phyloP scores from a whole-genome alignment of 495 filamentous ascomycete genomes.

The Oidiodendron maius region DNA sequence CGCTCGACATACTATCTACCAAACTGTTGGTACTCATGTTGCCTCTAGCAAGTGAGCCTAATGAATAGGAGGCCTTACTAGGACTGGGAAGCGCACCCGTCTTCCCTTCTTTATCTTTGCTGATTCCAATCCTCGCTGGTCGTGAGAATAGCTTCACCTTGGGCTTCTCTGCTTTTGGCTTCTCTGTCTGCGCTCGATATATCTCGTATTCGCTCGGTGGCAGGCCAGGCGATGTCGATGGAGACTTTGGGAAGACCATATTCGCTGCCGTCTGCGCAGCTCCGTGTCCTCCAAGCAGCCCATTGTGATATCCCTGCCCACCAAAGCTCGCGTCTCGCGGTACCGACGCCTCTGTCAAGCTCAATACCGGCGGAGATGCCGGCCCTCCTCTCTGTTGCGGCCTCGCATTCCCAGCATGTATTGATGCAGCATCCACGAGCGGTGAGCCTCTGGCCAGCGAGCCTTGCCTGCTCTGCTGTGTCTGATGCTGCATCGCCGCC shows the following conservation, averaged over 20 bases:
- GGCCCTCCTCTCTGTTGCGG: constrained; percentile 18
- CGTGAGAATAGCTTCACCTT: constrained; percentile 92
- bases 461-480: constrained; percentile 57
- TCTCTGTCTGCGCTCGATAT: constrained; percentile 42
- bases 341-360: constrained; percentile 46
- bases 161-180: constrained; percentile 69
- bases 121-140: constrained; percentile 75
- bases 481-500: constrained; percentile 73
- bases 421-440: constrained; percentile 29
- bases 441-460: constrained; percentile 59
- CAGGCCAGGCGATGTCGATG: constrained; percentile 40
- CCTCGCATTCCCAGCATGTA: constrained; percentile 7
- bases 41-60: constrained; percentile 46
- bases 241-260: constrained; percentile 71
- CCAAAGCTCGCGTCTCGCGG: constrained; percentile 48
- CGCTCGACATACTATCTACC: constrained; percentile 53
- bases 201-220: constrained; percentile 24
- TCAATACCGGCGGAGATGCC: constrained; percentile 47
- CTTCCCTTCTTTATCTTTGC: constrained; percentile 67
- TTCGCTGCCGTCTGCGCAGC: constrained; percentile 82
- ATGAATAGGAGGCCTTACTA: constrained; percentile 61
- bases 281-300: constrained; percentile 57
- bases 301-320: constrained; percentile 57
- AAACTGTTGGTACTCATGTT: constrained; percentile 77
- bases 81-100: constrained; percentile 73